These are phyloP conservation scores for Cladosporium austrohemisphaericum DNA, from an alignment of 2,329 filamentous ascomycete species.

Conservation along the genomic window DNA sequence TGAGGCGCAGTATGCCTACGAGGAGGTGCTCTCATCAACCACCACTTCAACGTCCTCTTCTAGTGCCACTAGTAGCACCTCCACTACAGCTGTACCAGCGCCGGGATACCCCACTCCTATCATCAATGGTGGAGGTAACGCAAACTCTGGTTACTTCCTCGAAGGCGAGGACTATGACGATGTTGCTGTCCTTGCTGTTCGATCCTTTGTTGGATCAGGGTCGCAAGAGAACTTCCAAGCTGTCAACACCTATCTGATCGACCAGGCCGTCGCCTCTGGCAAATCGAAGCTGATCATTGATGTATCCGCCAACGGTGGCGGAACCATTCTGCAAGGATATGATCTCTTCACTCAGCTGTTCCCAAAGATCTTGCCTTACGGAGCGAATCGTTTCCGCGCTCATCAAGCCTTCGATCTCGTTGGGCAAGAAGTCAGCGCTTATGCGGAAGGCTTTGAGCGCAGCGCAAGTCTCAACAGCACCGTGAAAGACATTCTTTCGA, in stretches of 20 bases:
- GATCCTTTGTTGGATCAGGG: constrained; percentile 37
- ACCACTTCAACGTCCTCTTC: constrained; percentile 17
- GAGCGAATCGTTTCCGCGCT: constrained; percentile 50
- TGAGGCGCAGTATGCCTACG: constrained; percentile 23
- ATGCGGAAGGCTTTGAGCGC: constrained; percentile 32
- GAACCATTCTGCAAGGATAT: constrained; percentile 57
- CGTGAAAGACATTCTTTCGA: constrained; percentile 36
- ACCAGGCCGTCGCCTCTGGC: constrained; percentile 44
- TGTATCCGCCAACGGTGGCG: constrained; percentile 56
- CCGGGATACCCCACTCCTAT: constrained; percentile 45
- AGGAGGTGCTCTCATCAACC: constrained; percentile 18
- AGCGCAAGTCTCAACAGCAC: constrained; percentile 38
- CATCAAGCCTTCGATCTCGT: constrained; percentile 47
- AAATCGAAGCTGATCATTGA: constrained; percentile 61
- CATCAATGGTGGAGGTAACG: constrained; percentile 38
- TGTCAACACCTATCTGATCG: constrained; percentile 41
- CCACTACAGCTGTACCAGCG: constrained; percentile 28
- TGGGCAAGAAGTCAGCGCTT: constrained; percentile 37
- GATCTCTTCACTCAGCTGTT: constrained; percentile 59
- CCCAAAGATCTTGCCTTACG: constrained; percentile 49
- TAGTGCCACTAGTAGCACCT: constrained; percentile 15
- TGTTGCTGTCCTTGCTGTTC: constrained; percentile 44
- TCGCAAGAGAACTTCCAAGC: constrained; percentile 38
- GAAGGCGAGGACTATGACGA: constrained; percentile 43
- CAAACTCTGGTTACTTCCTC: constrained; percentile 47